Evolutionary conservation across 2,329 filamentous ascomycete species (phyloP).

Genomic region (Ambrosiella cleistominuta): DNA sequence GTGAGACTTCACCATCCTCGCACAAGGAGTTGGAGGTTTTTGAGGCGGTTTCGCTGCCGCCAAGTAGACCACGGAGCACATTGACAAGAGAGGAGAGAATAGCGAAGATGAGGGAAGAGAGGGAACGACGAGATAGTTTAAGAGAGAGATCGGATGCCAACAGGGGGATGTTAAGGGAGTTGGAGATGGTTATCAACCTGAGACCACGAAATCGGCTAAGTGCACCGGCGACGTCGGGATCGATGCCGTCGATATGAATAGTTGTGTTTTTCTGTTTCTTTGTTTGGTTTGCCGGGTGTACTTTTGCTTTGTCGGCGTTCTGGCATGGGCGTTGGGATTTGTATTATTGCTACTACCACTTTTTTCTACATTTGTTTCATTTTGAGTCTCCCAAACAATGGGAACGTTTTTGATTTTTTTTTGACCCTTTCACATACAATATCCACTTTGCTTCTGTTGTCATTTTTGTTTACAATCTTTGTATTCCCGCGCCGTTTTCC

Average conservation of each 20-base stretch:
- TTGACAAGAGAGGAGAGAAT: slow-evolving; percentile 78
- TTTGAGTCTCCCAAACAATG: neutral
- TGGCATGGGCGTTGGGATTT: neutral
- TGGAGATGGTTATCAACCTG: slow-evolving; percentile 69
- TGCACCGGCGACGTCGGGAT: slow-evolving; percentile 12
- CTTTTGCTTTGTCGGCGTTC: neutral
- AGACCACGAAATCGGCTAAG: slow-evolving; percentile 26
- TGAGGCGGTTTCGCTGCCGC: slow-evolving; percentile 65
- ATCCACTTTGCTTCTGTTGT: neutral
- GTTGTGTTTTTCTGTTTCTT: neutral
- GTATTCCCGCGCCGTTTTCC: slow-evolving; percentile 13
- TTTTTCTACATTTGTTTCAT: slow-evolving; percentile 1
- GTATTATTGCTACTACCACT: slow-evolving; percentile 1
- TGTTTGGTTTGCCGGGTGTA: neutral
- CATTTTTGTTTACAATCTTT: slow-evolving; percentile 11
- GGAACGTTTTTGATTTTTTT: slow-evolving; percentile 8
- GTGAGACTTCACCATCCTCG: slow-evolving; percentile 36
- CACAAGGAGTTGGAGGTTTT: slow-evolving; percentile 54
- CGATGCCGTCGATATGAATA: slow-evolving; percentile 12
- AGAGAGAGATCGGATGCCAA: slow-evolving; percentile 65
- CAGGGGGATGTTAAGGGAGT: slow-evolving; percentile 76
- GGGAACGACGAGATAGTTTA: slow-evolving; percentile 52
- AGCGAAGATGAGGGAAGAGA: slow-evolving; percentile 71
- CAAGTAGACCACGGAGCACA: slow-evolving; percentile 49
- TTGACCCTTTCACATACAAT: neutral